These are phyloP conservation scores for Fragaria vesca DNA, from an alignment of 306 rosid species.

Conservation along the genomic window DNA sequence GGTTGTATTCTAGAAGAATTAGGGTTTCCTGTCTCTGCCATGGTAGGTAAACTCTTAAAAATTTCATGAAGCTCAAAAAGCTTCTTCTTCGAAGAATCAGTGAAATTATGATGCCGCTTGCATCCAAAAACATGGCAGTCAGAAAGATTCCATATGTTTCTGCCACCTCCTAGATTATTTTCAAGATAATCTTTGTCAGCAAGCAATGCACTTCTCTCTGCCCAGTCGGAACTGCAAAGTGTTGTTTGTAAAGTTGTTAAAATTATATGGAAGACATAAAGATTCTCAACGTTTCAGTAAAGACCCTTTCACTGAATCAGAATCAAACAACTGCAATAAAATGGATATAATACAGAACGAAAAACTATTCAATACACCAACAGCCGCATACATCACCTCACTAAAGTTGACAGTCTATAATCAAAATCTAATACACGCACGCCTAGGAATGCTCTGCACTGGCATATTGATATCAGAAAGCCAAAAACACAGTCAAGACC, in stretches of 20 bases:
- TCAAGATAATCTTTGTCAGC: conserved; percentile 35
- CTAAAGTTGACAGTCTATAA: not conserved
- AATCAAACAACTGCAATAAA: conserved; percentile 7
- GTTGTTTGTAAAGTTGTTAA: conserved; percentile 14
- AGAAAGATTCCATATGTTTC: conserved; percentile 67
- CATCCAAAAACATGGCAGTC: conserved; percentile 91
- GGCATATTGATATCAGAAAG: not conserved
- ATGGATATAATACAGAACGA: not conserved
- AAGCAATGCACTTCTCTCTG: conserved; percentile 56
- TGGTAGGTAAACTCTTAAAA: conserved; percentile 69
- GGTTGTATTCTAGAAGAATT: conserved; percentile 53
- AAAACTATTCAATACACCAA: not conserved
- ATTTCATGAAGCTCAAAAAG: conserved; percentile 90
- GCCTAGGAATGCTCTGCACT: not conserved
- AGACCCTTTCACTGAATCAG: not conserved
- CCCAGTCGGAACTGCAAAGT: conserved; percentile 79
- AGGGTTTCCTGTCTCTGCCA: conserved; percentile 35
- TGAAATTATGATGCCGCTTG: conserved; percentile 53
- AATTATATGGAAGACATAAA: not conserved
- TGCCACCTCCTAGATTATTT: conserved; percentile 30
- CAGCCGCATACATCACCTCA: not conserved
- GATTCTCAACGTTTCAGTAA: not conserved
- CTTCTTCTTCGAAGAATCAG: conserved; percentile 51
- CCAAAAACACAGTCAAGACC: not conserved
- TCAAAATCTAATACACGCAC: not conserved